Base-by-base conservation (phyloP, 1,139 yeast species). In the Scheffersomyces insectosa region DNA sequence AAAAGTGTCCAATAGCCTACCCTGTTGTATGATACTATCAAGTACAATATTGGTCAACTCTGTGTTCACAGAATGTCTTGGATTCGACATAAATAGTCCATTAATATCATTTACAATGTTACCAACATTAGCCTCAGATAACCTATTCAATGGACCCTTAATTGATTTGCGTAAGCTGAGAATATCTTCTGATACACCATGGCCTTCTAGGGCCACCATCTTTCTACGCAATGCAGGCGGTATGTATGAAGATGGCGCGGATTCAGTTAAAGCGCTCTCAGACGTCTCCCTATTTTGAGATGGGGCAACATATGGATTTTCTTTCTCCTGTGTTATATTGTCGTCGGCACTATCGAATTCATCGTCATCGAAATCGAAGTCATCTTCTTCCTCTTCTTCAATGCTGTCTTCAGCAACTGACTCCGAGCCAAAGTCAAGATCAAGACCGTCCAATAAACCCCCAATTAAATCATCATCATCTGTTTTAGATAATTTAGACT, bases 291-390 rank as follows among this genome's bases (percentile, higher is more conserved):
- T 20, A 4, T 44, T 51, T 4, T 51, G 40, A 4, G 66, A 69
- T 3, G 97, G 96, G 0, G 98, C 96, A 34, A 87, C 82, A 57
- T 85, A 90, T 3, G 98, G 97, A 55, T 90, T 90, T 56, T 88
- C 95, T 48, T 73, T 79, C 23, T 61, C 68, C 25, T 57, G 66
- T 28, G 70, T 66, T 41, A 50, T 57, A 31, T 57, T 55, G 20
- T 52, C 61, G 3, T 65, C 68, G 7, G 54, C 57, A 12, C 55
- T 61, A 13, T 65, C 66, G 5, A 60, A 63, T 33, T 57, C 68
- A 8, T 54, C 57, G 12, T 55, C 61, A 13, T 65, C 66, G 5
- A 60, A 63, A 36, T 57, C 68, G n/a, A 57, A 56, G 14, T 63
- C 75, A 27, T 65, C 75, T 43, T 67, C 47, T 12, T 32, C 43